Evolutionary conservation across 2,329 filamentous ascomycete genomes (phyloP).

Genomic region (Fusarium sp.): DNA sequence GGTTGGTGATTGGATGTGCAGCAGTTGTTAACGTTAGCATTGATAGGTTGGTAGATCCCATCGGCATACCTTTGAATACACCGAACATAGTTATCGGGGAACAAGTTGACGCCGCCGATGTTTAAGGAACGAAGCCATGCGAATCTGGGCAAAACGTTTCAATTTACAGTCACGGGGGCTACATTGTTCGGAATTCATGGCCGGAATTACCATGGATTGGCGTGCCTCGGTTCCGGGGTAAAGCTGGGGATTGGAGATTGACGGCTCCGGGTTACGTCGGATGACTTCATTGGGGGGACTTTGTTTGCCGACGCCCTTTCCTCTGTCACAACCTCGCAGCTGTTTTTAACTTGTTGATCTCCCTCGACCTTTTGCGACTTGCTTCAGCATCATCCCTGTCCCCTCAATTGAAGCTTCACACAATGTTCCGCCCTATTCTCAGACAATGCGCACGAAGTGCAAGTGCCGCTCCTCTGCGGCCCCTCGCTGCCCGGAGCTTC

Average conservation of each 20-base stretch:
- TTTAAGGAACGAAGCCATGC: neutral
- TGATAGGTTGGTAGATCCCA: conserved; percentile 20
- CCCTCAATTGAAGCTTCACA: neutral
- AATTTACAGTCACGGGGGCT: conserved; percentile 9
- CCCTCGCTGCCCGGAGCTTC: conserved; percentile 46
- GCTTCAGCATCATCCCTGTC: neutral
- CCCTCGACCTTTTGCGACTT: neutral
- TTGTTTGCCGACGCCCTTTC: conserved; percentile 37
- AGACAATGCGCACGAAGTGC: conserved; percentile 43
- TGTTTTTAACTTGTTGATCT: conserved; percentile 30
- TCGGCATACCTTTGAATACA: conserved; percentile 28
- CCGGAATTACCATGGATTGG: conserved; percentile 2
- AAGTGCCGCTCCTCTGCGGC: conserved; percentile 38
- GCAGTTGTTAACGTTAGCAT: conserved; percentile 10
- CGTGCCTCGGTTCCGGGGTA: conserved; percentile 39
- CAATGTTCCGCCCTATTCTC: conserved; percentile 47
- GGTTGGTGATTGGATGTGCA: conserved; percentile 28
- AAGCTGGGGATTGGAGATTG: conserved; percentile 38
- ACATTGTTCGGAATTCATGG: conserved; percentile 13
- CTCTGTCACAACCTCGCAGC: conserved; percentile 26
- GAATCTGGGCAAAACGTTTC: conserved; percentile 22
- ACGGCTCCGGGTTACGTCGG: conserved; percentile 45
- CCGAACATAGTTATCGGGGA: conserved; percentile 27
- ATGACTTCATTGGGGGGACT: conserved; percentile 43
- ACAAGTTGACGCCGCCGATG: conserved; percentile 21